phyloP scores from a whole-genome alignment of 805 yeast genomes.

The Candida boidinii region DNA sequence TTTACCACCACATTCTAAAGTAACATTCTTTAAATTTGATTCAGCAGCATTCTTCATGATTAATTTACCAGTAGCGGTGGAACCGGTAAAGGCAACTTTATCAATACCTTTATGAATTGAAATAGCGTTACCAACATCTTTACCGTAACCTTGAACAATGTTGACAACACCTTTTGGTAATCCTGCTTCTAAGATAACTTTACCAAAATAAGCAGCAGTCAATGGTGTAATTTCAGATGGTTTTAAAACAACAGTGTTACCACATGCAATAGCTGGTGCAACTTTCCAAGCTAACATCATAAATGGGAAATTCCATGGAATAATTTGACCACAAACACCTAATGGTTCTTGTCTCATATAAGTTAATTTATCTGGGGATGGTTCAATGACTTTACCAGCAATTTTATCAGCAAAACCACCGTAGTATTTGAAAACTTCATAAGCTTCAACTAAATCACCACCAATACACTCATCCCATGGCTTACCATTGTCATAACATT shows the following conservation, averaged over 20 bases:
- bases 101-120: constrained; percentile 56
- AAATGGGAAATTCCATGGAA: constrained; percentile 80
- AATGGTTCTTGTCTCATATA: constrained; percentile 49
- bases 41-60: constrained; percentile 62
- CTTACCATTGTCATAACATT: constrained; percentile 52
- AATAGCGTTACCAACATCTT: constrained; percentile 59
- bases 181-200: constrained; percentile 56
- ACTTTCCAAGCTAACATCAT: constrained; percentile 74
- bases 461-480: constrained; percentile 41
- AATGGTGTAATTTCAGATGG: constrained; percentile 74
- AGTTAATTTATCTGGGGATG: constrained; percentile 39
- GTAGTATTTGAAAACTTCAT: constrained; percentile 46
- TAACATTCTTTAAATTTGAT: constrained; percentile 45
- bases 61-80: constrained; percentile 64
- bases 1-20: constrained; percentile 57
- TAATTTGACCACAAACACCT: constrained; percentile 75
- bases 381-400: constrained; percentile 54
- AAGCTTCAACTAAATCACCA: constrained; percentile 22
- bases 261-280: constrained; percentile 70
- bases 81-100: constrained; percentile 76
- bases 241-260: constrained; percentile 63
- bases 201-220: constrained; percentile 58
- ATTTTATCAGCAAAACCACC: constrained; percentile 79
- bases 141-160: constrained; percentile 65
- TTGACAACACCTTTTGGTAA: constrained; percentile 72